These are phyloP conservation scores for Backusella circina DNA, from an alignment of 192 early-diverging fungal species.

Conservation along the genomic window DNA sequence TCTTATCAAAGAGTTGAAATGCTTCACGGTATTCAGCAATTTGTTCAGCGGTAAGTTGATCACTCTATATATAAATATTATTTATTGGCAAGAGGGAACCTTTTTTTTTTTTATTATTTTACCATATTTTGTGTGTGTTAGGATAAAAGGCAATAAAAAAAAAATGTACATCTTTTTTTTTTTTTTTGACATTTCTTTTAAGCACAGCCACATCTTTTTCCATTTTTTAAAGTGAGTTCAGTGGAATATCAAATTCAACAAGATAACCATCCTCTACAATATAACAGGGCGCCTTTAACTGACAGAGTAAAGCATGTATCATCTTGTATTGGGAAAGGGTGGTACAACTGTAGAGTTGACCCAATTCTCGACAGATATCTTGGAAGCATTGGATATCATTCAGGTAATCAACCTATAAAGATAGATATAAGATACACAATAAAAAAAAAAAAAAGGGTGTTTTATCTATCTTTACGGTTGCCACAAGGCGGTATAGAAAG, in stretches of 20 bases:
- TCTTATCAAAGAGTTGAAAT: conserved; percentile 85
- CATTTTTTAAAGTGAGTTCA: background rate
- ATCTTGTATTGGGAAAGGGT: background rate
- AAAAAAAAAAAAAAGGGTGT: too few species aligned
- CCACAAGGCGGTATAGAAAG: background rate
- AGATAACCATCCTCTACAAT: background rate
- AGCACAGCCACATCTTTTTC: too few species aligned
- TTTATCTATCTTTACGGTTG: background rate
- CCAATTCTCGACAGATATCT: background rate
- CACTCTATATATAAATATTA: conserved; percentile 11
- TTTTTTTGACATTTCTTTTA: background rate
- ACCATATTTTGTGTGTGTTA: background rate
- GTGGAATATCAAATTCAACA: background rate
- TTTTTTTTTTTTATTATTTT: background rate
- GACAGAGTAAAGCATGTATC: background rate
- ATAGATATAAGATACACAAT: too few species aligned
- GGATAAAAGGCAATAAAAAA: background rate
- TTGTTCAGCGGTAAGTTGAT: conserved; percentile 72
- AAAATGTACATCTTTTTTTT: background rate
- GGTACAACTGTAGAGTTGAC: background rate
- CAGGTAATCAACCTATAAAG: background rate
- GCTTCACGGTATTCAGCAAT: conserved; percentile 77
- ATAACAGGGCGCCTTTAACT: background rate
- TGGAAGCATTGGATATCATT: conserved; percentile 4
- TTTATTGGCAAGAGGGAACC: background rate